Evolutionary conservation across 306 rosid genomes (phyloP).

Genomic region (Medicago ruthenica): DNA sequence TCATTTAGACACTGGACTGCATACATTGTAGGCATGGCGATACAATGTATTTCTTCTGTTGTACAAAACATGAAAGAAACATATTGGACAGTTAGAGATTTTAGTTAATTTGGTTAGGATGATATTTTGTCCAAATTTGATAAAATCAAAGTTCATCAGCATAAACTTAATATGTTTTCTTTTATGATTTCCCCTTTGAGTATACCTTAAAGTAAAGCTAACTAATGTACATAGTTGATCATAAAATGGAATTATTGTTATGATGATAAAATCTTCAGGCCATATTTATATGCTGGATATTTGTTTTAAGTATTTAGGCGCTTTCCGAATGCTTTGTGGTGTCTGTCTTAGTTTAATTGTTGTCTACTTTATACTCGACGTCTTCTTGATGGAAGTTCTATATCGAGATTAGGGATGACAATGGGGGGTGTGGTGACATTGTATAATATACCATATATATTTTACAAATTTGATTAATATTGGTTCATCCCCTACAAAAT

Average conservation of each 20-base stretch:
- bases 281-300: not conserved
- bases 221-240: not conserved
- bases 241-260: slow-evolving; percentile 11
- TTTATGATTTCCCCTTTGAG: not conserved
- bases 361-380: no score
- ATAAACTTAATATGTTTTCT: slow-evolving; percentile 3
- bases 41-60: slow-evolving; percentile 4
- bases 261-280: slow-evolving; percentile 2
- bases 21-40: slow-evolving; percentile 19
- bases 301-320: slow-evolving; percentile 20
- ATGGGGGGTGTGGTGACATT: no score
- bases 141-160: slow-evolving; percentile 27
- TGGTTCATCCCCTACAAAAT: not conserved
- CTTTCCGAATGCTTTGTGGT: slow-evolving; percentile 22
- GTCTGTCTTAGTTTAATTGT: not conserved
- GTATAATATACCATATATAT: no score
- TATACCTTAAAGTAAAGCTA: slow-evolving; percentile 10
- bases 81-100: not conserved
- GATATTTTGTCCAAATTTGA: slow-evolving; percentile 32
- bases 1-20: slow-evolving; percentile 9
- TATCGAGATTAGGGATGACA: no score
- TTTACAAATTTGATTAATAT: not conserved
- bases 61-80: not conserved
- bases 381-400: no score
- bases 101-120: slow-evolving; percentile 16